Evolutionary conservation across 1,284 basidiomycete genomes (phyloP).

Genomic region (Cryptococcus neoformans): DNA sequence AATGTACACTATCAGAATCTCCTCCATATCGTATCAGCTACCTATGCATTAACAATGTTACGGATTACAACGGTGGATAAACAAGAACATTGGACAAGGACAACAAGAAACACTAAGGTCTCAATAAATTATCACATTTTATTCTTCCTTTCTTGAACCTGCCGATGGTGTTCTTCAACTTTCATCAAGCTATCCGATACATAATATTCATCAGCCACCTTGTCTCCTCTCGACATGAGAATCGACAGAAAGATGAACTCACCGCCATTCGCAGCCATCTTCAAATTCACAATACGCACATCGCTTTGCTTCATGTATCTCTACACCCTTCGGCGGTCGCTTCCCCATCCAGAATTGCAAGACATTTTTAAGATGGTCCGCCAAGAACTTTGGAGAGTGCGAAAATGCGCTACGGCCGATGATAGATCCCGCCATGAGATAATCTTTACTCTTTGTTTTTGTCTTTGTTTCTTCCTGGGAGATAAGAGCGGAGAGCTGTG

Average conservation of each 20-base stretch:
- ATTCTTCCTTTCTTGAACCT: not conserved
- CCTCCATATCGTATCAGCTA: not conserved
- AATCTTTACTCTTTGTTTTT: not conserved
- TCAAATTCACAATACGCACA: slow-evolving; percentile 81
- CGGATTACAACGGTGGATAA: not conserved
- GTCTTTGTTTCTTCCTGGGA: not conserved
- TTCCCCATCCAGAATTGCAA: slow-evolving; percentile 72
- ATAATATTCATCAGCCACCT: not conserved
- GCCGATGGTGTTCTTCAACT: not conserved
- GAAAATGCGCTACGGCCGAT: slow-evolving; percentile 65
- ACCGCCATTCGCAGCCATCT: slow-evolving; percentile 76
- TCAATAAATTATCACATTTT: not conserved
- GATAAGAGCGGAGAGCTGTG: slow-evolving; percentile 8
- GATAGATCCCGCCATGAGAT: slow-evolving; percentile 50
- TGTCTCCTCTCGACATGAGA: not conserved
- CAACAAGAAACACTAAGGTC: not conserved
- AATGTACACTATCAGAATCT: not conserved
- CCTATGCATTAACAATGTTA: not conserved
- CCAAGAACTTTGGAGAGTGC: slow-evolving; percentile 60
- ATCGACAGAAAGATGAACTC: slow-evolving; percentile 11
- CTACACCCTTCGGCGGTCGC: slow-evolving; percentile 65
- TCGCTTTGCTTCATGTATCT: slow-evolving; percentile 58
- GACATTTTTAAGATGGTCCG: slow-evolving; percentile 58
- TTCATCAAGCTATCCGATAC: slow-evolving; percentile 1
- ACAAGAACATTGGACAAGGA: not conserved